These are phyloP conservation scores for Oryza meyeriana DNA, from an alignment of 176 grass and related monocot genomes.

Conservation along the genomic window DNA sequence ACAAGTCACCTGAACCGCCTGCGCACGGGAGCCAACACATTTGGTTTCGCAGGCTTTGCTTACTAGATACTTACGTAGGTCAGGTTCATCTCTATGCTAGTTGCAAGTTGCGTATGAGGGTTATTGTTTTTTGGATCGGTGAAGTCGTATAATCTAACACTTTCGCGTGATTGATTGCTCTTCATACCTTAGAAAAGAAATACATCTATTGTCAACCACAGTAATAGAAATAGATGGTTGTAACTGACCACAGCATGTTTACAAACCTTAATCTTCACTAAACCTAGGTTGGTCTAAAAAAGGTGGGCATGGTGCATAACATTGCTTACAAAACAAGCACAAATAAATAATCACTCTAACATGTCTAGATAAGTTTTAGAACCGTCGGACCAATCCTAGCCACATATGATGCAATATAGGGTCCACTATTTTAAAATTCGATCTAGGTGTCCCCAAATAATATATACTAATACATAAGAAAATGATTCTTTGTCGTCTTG, in stretches of 20 bases:
- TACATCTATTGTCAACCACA: not conserved
- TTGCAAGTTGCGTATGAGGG: not conserved
- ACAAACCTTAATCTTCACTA: not conserved
- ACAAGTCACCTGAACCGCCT: not conserved
- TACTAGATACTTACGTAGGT: too few relatives aligned
- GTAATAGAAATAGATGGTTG: not conserved
- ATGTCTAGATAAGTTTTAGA: not conserved
- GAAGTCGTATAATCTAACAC: not conserved
- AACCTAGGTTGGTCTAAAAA: not conserved
- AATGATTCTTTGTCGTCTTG: not conserved
- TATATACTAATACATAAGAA: not conserved
- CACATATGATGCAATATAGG: not conserved
- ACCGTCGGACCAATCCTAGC: not conserved
- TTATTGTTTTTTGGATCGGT: not conserved
- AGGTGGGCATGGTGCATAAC: not conserved
- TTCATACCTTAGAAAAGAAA: not conserved
- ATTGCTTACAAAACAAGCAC: not conserved
- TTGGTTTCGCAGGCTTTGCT: not conserved
- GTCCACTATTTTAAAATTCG: not conserved
- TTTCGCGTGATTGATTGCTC: not conserved
- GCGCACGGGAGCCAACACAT: not conserved
- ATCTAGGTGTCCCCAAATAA: fast-evolving
- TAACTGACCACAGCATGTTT: not conserved
- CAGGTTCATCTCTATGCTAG: not conserved
- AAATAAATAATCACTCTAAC: not conserved